Evolutionary conservation across 495 filamentous ascomycete genomes (phyloP), one percentile per base, ranked within the genome.

Genomic region (Paragyromitra xinjiangensis): DNA sequence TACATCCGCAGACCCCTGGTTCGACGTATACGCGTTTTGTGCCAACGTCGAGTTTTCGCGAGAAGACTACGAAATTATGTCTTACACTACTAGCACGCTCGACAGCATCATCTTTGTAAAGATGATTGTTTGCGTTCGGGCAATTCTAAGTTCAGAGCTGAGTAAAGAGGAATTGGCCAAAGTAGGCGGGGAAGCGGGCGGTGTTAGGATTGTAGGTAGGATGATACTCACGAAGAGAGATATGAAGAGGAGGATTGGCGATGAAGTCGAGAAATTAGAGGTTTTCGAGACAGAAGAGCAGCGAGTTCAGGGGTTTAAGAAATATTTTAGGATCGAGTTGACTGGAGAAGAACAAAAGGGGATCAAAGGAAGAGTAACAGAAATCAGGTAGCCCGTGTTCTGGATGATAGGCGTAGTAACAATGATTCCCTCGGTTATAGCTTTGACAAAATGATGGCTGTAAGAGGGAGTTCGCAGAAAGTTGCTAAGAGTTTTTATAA

Each of bases 51-150:
- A 91, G 83, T 92, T 90, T 64, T 83, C 88, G 34, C 87, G 86
- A 62, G 81, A 83, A 50, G 92, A 92, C 75, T 93, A 88, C 29
- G 87, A 88, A 50, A 84, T 91, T 12, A 90, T 94, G 83, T 93
- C 90, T 83, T 87, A 87, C 68, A 86, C 75, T 14, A 77, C 73
- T 12, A 77, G 56, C 24, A 76, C 44, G 26, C 11, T 22, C 7
- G 48, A 66, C 12, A 29, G 37, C 6, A 29, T 40, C 29, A 63
- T 77, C 6, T 77, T 78, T n/a, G 24, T 26, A 51, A 19, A 61
- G 37, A 66, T 77, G 34, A 67, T 78, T 14, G 0, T 56, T 56
- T 75, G 73, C 37, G n/a, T 78, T 58, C 63, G 76, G 42, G 55
- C 11, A 7, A 51, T 91, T 78, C 64, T 92, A 37, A 80, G 88